Base-by-base conservation (phyloP, 148 eudicot species). In the Hydrangea macrophylla region DNA sequence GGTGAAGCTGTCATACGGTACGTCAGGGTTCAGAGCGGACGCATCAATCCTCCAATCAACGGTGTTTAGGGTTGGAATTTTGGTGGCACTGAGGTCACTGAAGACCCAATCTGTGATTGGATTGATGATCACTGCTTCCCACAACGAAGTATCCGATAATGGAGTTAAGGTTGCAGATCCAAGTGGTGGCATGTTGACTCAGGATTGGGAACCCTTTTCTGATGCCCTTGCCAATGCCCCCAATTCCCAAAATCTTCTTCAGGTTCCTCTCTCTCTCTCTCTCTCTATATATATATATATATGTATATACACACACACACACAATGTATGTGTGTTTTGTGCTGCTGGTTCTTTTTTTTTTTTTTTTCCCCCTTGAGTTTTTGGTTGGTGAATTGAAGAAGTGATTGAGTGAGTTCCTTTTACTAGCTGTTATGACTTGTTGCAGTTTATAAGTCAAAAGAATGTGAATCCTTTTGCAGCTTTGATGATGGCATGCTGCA, bases 51-150 rank as follows among this genome's bases (percentile, higher is more conserved):
- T 93, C 4, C 67, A 79, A 72, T 88, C 96, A 12, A 83, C 95
- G 7, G 82, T 90, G 79, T 93, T 72, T 23, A 87, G 95, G 59
- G 80, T 83, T 9, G 96, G 89, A 51, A 86, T 93, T 57, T 60
- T 93, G 75, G 98, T 96, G 33, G 96, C 89, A 0, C 56, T 93
- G 32, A 79, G 98, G 72, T 86, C 98, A 0, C 18, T 93, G 7
- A 80, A 90, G 68, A 88, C 88, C 0, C 63, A 76, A 17, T 79
- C 90, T 0, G 84, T 81, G 39, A 83, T 85, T 42, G 98, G 98
- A 0, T 68, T 93, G 78, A 90, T 93, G 98, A 93, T 93, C 85
- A 93, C 98, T 1, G 98, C 98, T 32, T 93, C 98, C 0, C 98
- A 93, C 53, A 93, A 93, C 55, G 60, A 83, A 42, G 90, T 81